phyloP scores from a whole-genome alignment of 73 alveolate species.

The Paramecium sexaurelia region DNA sequence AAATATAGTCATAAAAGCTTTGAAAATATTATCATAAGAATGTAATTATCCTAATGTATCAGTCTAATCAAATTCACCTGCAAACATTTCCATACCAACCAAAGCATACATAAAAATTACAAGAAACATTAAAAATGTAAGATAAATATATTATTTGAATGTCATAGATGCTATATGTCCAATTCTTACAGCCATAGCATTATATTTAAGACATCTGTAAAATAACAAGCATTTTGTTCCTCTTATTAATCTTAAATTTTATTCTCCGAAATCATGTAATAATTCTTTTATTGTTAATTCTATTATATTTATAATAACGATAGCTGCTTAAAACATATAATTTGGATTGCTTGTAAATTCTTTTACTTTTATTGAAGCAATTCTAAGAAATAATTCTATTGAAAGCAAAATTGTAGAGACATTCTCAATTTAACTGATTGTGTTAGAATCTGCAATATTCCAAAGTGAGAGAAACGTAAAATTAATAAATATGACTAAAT shows the following conservation, averaged over 20 bases:
- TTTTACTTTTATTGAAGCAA: not conserved
- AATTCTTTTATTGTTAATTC: not conserved
- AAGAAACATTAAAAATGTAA: not conserved
- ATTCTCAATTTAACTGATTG: constrained; percentile 1
- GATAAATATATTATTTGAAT: constrained; percentile 39
- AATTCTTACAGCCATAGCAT: constrained; percentile 26
- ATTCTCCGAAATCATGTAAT: not conserved
- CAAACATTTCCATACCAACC: constrained; percentile 40
- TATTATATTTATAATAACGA: not conserved
- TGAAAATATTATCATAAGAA: constrained; percentile 35
- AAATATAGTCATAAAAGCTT: constrained; percentile 37
- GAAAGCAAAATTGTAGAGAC: not conserved
- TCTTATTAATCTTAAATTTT: not conserved
- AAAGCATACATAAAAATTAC: constrained; percentile 22
- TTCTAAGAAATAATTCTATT: not conserved
- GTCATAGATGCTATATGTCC: constrained; percentile 41
- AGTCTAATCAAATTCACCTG: constrained; percentile 1
- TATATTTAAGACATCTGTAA: constrained; percentile 24
- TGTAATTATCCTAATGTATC: constrained; percentile 13
- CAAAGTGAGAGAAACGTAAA: not conserved
- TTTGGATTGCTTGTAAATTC: not conserved
- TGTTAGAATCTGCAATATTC: not conserved
- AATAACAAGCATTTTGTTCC: constrained; percentile 17
- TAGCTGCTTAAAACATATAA: not conserved
- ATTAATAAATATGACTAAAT: not conserved